Evolutionary conservation across 2,329 filamentous ascomycete species (phyloP), one percentile per base, ranked within the genome.

Genomic region (Penicillium sp.): DNA sequence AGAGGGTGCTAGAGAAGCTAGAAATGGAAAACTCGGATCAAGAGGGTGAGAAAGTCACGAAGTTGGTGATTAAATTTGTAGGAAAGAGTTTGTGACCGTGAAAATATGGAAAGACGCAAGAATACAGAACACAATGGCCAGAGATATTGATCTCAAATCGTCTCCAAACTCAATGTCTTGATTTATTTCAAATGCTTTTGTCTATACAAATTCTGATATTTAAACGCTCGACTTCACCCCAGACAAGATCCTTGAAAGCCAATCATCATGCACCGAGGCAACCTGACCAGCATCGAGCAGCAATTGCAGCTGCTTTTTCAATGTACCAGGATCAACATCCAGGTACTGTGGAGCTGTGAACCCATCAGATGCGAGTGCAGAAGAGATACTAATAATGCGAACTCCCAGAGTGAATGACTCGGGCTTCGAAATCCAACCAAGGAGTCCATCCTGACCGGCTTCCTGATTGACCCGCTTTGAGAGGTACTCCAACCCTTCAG

Each of bases 351-450:
- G 57, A 29, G 57, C 63, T 19, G 55, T 43, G 47, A 69, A 67
- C 5, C 59, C 50, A 1, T 46, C 62, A 0, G 65, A 68, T 14
- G 69, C 54, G n/a, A 79, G 47, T 10, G 74, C 60, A 14, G 68
- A 68, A 3, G 77, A 73, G 43, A 77, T 67, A 35, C 63, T 68
- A 44, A 79, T 70, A 14, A 79, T 62, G 14, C 76, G 72, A n/a
- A 75, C 57, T 1, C 74, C 75, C 26, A 79, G 61, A 2, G 70
- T 70, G 54, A 92, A 93, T 1, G 88, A 84, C 29, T 87, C 84
- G 1, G 86, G 81, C 55, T 87, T 86, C 1, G 88, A 87, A 1
- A 84, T 83, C 87, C 89, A 92, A 7, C 91, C 90, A 33, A 96
- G 75, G 9, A 88, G 81, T 0, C 88, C 88, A 67, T 92, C 89